Conservation (phyloP, 257 asterid genomes). For the Paraleonurus japonicus region DNA sequence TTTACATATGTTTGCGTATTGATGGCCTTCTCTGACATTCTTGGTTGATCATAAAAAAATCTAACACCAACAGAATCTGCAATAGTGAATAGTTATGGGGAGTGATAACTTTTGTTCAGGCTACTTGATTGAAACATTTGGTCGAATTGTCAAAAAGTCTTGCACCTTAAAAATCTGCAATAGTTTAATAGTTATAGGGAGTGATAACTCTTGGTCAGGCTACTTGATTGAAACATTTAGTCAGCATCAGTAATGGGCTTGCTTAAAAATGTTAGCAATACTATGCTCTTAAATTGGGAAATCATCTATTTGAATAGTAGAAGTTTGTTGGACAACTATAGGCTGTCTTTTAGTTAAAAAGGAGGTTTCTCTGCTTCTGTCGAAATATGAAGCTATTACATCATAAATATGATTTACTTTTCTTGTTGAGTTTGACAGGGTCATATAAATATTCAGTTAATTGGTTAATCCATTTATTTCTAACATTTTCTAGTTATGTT, state of each 20-base stretch:
- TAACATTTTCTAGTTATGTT: not conserved
- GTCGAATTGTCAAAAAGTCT: no score
- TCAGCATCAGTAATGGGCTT: not conserved
- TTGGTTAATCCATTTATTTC: slow-evolving; percentile 15
- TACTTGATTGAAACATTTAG: not conserved
- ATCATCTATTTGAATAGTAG: not conserved
- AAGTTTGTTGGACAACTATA: not conserved
- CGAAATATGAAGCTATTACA: slow-evolving; percentile 4
- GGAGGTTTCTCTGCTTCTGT: not conserved
- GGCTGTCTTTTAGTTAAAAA: not conserved
- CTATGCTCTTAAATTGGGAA: not conserved
- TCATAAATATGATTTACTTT: not conserved
- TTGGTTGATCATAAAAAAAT: slow-evolving; percentile 14
- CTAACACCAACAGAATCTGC: not conserved
- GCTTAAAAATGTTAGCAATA: not conserved
- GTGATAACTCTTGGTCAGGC: not conserved
- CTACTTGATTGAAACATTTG: not conserved
- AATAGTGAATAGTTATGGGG: slow-evolving; percentile 3
- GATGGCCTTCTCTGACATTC: slow-evolving; percentile 22
- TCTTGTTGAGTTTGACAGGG: slow-evolving; percentile 6
- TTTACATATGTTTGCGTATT: not conserved
- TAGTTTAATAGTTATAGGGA: slow-evolving; percentile 12
- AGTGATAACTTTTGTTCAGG: not conserved
- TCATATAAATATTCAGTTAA: slow-evolving; percentile 18
- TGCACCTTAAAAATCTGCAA: not conserved